Conservation (phyloP, 177 flowering plant species). For the Telopea speciosissima region DNA sequence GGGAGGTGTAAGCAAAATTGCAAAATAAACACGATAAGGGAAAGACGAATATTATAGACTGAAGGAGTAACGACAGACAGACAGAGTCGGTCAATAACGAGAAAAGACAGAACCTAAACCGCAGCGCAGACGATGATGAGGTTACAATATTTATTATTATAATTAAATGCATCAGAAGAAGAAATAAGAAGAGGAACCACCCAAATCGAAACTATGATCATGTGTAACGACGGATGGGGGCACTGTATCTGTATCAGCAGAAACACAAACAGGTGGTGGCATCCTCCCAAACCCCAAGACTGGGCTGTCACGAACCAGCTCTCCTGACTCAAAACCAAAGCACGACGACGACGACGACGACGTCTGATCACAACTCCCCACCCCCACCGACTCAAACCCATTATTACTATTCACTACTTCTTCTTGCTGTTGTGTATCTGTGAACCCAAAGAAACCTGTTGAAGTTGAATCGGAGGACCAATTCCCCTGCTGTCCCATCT, state of each 20-base stretch:
- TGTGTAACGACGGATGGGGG: conserved; percentile 12
- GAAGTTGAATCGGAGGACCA: conserved; percentile 8
- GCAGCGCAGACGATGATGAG: not conserved
- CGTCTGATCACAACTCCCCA: not conserved
- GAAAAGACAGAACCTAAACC: not conserved
- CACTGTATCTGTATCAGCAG: conserved; percentile 16
- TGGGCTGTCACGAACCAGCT: conserved; percentile 21
- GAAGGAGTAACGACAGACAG: too few relatives aligned
- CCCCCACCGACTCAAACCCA: not conserved
- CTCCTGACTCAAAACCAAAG: conserved; percentile 21
- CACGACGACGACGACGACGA: conserved; percentile 6
- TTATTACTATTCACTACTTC: too few relatives aligned
- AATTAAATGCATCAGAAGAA: conserved; percentile 14
- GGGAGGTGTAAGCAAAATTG: too few relatives aligned
- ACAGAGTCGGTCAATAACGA: too few relatives aligned
- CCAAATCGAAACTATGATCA: conserved; percentile 30
- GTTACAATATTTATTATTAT: too few relatives aligned
- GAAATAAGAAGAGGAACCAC: conserved; percentile 28
- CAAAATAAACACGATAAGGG: too few relatives aligned
- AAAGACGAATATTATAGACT: too few relatives aligned
- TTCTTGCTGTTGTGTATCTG: not conserved
- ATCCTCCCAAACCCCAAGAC: conserved; percentile 22
- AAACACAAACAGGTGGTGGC: conserved; percentile 19
- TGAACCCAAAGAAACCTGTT: not conserved
- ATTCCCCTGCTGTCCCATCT: conserved; percentile 9